These are phyloP conservation scores for Amphirosellinia nigrospora DNA, from an alignment of 495 filamentous ascomycete genomes.

Conservation along the genomic window DNA sequence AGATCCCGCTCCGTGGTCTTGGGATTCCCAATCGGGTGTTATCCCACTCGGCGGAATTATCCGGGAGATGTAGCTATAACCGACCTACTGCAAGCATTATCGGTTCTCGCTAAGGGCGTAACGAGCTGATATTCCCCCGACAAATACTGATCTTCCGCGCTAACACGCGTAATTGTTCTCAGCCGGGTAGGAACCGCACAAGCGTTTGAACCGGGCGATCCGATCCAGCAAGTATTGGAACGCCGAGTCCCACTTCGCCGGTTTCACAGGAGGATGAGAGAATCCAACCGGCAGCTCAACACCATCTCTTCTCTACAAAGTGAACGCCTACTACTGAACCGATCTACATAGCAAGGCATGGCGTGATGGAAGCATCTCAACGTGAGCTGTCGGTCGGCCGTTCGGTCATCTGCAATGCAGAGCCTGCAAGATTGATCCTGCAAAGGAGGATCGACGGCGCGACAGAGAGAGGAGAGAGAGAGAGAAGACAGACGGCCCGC, in stretches of 20 bases:
- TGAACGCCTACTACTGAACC: background rate
- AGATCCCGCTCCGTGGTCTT: slow-evolving; percentile 17
- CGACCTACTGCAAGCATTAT: background rate
- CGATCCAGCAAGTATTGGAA: background rate
- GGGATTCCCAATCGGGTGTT: slow-evolving; percentile 18
- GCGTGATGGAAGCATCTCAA: background rate
- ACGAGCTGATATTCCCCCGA: background rate
- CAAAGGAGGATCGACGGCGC: slow-evolving; percentile 20
- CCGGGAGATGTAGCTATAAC: background rate
- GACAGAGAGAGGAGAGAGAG: too few species aligned
- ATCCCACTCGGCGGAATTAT: slow-evolving; percentile 7
- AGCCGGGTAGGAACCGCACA: background rate
- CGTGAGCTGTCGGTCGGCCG: background rate
- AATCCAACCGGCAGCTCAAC: background rate
- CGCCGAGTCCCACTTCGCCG: slow-evolving; percentile 4
- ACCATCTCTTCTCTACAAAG: background rate
- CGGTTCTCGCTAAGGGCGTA: background rate
- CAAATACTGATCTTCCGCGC: background rate
- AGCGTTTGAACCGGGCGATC: background rate
- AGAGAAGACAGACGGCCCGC: background rate
- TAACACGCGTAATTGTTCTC: background rate
- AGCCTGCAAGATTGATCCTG: slow-evolving; percentile 20
- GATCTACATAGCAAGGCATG: too few species aligned
- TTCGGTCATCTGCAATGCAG: slow-evolving; percentile 17
- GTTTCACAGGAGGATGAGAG: background rate